These are phyloP conservation scores for Cordyceps tenuipes DNA, from an alignment of 2,329 filamentous ascomycete genomes.

Conservation along the genomic window DNA sequence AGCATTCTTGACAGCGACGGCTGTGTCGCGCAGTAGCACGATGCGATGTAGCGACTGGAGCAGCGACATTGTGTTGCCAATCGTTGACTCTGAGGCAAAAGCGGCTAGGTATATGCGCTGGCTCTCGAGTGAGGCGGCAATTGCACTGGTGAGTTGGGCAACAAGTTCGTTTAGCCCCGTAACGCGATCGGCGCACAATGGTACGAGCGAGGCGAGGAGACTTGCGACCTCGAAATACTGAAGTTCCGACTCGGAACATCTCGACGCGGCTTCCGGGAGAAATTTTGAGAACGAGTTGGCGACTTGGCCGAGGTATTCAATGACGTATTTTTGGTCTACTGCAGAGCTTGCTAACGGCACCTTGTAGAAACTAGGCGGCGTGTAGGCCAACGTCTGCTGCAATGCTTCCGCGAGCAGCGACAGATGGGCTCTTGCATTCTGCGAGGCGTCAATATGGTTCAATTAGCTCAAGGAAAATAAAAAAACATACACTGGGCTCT, in stretches of 20 bases:
- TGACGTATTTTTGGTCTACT: constrained; percentile 36
- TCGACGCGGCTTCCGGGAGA: constrained; percentile 21
- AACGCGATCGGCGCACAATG: constrained; percentile 21
- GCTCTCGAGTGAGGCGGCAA: constrained; percentile 21
- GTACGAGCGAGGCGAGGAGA: constrained; percentile 30
- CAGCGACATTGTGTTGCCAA: constrained; percentile 16
- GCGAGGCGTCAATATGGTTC: constrained; percentile 12
- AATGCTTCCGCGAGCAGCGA: constrained; percentile 42
- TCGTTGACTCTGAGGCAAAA: constrained; percentile 6
- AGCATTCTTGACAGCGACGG: constrained; percentile 24
- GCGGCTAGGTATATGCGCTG: constrained; percentile 17
- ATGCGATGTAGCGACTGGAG: constrained; percentile 29
- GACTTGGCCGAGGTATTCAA: constrained; percentile 34
- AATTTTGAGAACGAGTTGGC: constrained; percentile 34
- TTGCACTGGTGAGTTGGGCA: constrained; percentile 19
- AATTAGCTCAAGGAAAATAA: background rate
- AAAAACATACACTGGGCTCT: constrained; percentile 37
- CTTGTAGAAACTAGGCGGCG: constrained; percentile 43
- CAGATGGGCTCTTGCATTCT: constrained; percentile 44
- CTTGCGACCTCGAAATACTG: constrained; percentile 36
- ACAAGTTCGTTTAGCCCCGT: constrained; percentile 18
- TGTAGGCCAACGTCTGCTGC: constrained; percentile 40
- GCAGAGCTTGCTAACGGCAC: constrained; percentile 29
- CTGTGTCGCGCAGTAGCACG: constrained; percentile 30
- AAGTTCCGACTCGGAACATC: constrained; percentile 34